Evolutionary conservation across 768 basidiomycete species (phyloP), one percentile per base, ranked within the genome.

Genomic region (Tephrocybe sp.): DNA sequence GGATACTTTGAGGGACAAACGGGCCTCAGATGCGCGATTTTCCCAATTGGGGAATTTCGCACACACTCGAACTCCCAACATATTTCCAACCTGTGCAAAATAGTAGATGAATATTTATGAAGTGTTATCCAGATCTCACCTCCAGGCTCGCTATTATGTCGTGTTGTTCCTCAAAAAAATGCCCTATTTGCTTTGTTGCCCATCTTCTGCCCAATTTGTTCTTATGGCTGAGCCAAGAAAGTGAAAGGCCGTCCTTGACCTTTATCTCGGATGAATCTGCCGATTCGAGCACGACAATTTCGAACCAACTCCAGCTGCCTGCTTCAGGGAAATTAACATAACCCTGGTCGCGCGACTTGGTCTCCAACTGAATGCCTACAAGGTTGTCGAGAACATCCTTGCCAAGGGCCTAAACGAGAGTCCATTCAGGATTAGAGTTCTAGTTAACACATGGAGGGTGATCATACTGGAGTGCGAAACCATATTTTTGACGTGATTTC

Each of bases 241-340:
- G 52, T 7, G 57, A 49, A 4, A 56, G 51, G 3, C 61, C 62
- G 46, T 67, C 58, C 43, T 61, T 67, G 14, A 61, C 57, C 30
- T 57, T 61, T 2, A 65, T 65, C 16, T 52, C 41, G 8, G 52
- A 55, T 6, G 59, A 47, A 11, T 62, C 56, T 2, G 63, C 52
- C 10, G 53, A 62, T 19, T 61, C 61, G 13, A 66, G 60, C 39
- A 68, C 54, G 42, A 63, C 55, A n/a, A 68, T 45, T 49, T 68
- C 65, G 51, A 65, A 68, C 67, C 67, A 68, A 42, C 62, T 65
- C 63, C 64, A 66, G 31, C 56, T 62, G n/a, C 60, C 63, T 0
- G 47, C 53, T 2, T 54, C 55, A 26, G 51, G 61, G 16, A 45
- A 22, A 9, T 49, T 44, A 23, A 46, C 56, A n/a, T 17, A 49